A percentile compares a stretch with the other conserved stretches of the same genome.
phyloP scores from a whole-genome alignment of 1,284 basidiomycete genomes.

The Microbotryum intermedium region DNA sequence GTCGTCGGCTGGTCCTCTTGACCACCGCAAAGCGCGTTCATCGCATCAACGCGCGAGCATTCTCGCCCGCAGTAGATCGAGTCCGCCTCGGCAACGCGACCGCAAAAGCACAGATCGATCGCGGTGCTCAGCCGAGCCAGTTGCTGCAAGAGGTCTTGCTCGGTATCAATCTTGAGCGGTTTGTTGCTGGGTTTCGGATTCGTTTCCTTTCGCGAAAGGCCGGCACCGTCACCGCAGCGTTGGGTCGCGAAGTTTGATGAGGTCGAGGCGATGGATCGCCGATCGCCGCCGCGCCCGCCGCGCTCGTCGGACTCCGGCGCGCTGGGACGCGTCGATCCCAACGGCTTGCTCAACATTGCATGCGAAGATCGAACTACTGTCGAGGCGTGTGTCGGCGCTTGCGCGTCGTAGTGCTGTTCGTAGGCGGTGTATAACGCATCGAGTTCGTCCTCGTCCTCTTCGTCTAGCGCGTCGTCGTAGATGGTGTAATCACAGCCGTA shows the following conservation, averaged over 20 bases:
- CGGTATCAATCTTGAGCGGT: background rate
- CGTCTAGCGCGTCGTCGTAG: background rate
- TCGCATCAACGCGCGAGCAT: slow-evolving; percentile 24
- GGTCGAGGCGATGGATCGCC: slow-evolving; percentile 2
- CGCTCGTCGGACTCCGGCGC: background rate
- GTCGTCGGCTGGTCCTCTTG: slow-evolving; percentile 7
- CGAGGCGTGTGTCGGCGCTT: background rate
- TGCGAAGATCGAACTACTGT: too few relatives aligned
- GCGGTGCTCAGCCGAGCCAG: slow-evolving; percentile 8
- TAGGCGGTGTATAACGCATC: slow-evolving; percentile 2
- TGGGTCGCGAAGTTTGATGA: background rate
- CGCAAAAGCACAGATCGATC: slow-evolving; percentile 27
- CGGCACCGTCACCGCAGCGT: background rate
- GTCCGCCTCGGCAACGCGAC: slow-evolving; percentile 16
- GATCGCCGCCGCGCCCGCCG: slow-evolving; percentile 15
- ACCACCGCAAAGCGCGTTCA: slow-evolving; percentile 20
- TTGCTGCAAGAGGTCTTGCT: slow-evolving; percentile 5
- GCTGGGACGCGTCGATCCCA: background rate
- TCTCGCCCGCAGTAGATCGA: slow-evolving; percentile 23
- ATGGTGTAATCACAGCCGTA: background rate
- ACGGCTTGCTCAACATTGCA: background rate
- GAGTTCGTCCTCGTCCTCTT: slow-evolving; percentile 5
- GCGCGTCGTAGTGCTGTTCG: slow-evolving; percentile 8
- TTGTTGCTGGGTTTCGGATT: background rate
- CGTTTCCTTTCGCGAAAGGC: background rate